Conservation (phyloP, 2,329 filamentous ascomycete species). For the Aspergillus pseudonomiae region DNA sequence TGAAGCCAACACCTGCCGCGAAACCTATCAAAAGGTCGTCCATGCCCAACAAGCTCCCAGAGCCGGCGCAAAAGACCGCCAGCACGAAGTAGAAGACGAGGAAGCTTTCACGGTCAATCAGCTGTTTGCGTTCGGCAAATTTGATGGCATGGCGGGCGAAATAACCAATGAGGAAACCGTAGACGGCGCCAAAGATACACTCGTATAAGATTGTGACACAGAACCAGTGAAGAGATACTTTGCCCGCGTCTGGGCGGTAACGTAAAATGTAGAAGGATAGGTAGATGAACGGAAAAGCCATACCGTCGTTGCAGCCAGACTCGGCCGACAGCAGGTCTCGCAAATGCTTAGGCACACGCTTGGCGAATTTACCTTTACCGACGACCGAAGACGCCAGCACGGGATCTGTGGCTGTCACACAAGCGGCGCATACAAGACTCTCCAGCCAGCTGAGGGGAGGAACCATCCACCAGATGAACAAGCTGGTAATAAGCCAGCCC, state of each 20-base stretch:
- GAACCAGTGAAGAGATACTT: constrained; percentile 84
- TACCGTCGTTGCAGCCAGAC: constrained; percentile 98
- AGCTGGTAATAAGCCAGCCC: constrained; percentile 79
- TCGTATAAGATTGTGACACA: constrained; percentile 91
- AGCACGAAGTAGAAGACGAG: constrained; percentile 98
- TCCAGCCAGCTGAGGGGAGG: constrained; percentile 83
- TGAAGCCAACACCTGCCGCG: constrained; percentile 95
- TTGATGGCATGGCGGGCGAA: constrained; percentile 89
- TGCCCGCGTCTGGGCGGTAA: constrained; percentile 68
- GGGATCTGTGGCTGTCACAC: constrained; percentile 95
- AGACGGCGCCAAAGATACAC: constrained; percentile 89
- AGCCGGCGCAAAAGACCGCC: constrained; percentile 92
- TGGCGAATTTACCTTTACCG: constrained; percentile 97
- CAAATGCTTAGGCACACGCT: constrained; percentile 95
- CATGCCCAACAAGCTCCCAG: constrained; percentile 85
- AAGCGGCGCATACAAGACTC: constrained; percentile 82
- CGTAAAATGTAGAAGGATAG: constrained; percentile 86
- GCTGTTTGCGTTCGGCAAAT: constrained; percentile 76
- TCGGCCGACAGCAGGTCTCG: constrained; percentile 93
- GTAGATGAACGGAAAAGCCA: constrained; percentile 98
- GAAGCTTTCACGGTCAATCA: constrained; percentile 96
- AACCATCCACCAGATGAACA: constrained; percentile 93
- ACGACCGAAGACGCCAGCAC: constrained; percentile 97
- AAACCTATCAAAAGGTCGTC: constrained; percentile 96
- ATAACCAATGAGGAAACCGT: constrained; percentile 86